Percentiles rank a stretch among this genome's conserved stretches.
Conservation (phyloP, 768 basidiomycete species). For the Rhizopogon sp. region DNA sequence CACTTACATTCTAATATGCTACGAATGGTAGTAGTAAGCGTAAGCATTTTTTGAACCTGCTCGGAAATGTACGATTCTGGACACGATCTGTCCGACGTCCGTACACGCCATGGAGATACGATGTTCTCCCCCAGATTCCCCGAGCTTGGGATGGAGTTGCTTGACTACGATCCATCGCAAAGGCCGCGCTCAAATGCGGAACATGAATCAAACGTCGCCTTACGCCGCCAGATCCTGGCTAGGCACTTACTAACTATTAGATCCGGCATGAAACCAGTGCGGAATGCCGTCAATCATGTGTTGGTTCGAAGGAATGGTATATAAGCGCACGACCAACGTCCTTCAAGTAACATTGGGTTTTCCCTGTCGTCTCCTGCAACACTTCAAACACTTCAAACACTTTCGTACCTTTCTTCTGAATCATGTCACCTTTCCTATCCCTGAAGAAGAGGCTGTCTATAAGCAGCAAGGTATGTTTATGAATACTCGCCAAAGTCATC, state of each 20-base stretch:
- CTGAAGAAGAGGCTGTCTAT: conserved; percentile 21
- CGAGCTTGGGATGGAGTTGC: not conserved
- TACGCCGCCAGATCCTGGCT: conserved; percentile 6
- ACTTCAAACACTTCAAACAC: not conserved
- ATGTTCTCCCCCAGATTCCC: not conserved
- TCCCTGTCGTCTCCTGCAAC: not conserved
- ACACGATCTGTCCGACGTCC: conserved; percentile 1
- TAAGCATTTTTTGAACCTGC: not conserved
- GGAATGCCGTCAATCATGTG: conserved; percentile 1
- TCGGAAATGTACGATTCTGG: conserved; percentile 6
- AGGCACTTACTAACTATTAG: not conserved
- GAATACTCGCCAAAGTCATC: not conserved
- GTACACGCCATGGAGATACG: conserved; percentile 5
- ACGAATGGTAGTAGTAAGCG: not conserved
- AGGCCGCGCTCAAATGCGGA: conserved; percentile 1
- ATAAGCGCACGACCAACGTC: conserved; percentile 9
- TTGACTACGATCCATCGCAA: not conserved
- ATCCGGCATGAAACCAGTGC: conserved; percentile 9
- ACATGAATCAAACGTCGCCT: not conserved
- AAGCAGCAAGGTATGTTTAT: conserved; percentile 14
- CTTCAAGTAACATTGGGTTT: not conserved
- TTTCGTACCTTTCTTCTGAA: not conserved
- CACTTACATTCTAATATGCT: not conserved
- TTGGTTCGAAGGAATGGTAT: conserved; percentile 7
- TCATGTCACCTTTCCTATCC: conserved; percentile 14